Base-by-base conservation (phyloP, 257 asterid genomes). In the Leptodermis oblonga region DNA sequence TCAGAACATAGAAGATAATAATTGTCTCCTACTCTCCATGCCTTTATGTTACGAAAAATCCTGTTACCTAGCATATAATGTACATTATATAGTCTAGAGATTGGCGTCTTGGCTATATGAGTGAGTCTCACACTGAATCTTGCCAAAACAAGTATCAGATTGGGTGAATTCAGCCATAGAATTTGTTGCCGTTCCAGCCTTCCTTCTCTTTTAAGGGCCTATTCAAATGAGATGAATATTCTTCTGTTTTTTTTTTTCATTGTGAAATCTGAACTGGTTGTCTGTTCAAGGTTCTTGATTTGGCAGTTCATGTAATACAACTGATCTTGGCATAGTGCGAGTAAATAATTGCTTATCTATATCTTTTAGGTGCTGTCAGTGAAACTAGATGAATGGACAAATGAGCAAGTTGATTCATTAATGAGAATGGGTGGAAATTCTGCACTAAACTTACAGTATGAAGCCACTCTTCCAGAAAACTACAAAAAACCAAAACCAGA, bases 361-460 rank as follows among this genome's bases (percentile, higher is more conserved):
- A 8, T 25, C 1, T 28, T 34, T 56, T 25, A 92, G 98, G 97
- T 90, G 56, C 68, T 90, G 33, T 92, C 98, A 4, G 87, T 85
- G 73, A 92, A 86, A 74, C 87, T 92, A 26, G 98, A 92, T 56
- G 98, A 92, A 60, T 92, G 98, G 98, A 92, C 96, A 18, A 76
- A 85, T 60, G 98, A 86, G 62, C 93, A 86, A 74, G 98, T 92
- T 63, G 98, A 92, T 80, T 79, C 81, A 31, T 79, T 92, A 36
- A 78, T 64, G 34, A 87, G 81, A 64, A 74, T 82, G 90, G 98
- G 98, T 63, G 98, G 98, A 70, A 92, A 92, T 74, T 64, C 62
- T 33, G 82, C 82, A 0, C 90, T 87, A 51, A 92, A 92, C 78
- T 71, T 75, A 80, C 90, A 85, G 78, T 92, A 82, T 36, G 98